phyloP scores from a whole-genome alignment of 2,329 filamentous ascomycete species.

The Pseudofabraea citricarpa region DNA sequence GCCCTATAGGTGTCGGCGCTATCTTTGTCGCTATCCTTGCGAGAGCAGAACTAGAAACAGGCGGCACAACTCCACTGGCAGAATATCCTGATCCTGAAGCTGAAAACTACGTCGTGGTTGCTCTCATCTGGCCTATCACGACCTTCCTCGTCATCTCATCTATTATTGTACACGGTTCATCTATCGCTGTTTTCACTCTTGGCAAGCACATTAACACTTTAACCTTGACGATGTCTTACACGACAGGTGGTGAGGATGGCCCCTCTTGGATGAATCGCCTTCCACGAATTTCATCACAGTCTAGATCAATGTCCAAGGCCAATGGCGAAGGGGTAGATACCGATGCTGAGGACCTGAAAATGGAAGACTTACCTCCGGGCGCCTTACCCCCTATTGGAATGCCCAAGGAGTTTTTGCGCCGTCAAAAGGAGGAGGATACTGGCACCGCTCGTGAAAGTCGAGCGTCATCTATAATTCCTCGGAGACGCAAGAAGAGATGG shows the following conservation, averaged over 20 bases:
- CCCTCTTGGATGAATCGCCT: conserved; percentile 94
- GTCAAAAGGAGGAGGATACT: conserved; percentile 73
- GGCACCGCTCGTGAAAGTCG: conserved; percentile 49
- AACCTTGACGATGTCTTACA: conserved; percentile 94
- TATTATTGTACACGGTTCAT: conserved; percentile 96
- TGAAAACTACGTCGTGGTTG: conserved; percentile 64
- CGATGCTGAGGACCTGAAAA: conserved; percentile 61
- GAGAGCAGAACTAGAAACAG: conserved; percentile 81
- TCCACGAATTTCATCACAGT: conserved; percentile 62
- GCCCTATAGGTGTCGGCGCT: conserved; percentile 93
- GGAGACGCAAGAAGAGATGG: conserved; percentile 61
- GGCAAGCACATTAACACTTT: conserved; percentile 98
- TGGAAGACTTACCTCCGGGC: conserved; percentile 60
- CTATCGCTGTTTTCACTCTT: conserved; percentile 93
- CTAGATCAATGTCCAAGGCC: conserved; percentile 79
- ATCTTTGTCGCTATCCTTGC: conserved; percentile 94
- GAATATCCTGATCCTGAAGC: conserved; percentile 47
- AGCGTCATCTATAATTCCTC: conserved; percentile 53
- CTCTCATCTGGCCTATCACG: conserved; percentile 91
- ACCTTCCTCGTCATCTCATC: conserved; percentile 92
- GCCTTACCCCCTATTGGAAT: conserved; percentile 67
- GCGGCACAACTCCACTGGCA: conserved; percentile 65
- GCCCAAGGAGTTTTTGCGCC: conserved; percentile 73
- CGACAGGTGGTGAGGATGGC: conserved; percentile 79
- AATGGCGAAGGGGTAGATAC: conserved; percentile 76